Base-by-base conservation (phyloP, 1,139 yeast species). In the Debaryomycetaceae sp. region DNA sequence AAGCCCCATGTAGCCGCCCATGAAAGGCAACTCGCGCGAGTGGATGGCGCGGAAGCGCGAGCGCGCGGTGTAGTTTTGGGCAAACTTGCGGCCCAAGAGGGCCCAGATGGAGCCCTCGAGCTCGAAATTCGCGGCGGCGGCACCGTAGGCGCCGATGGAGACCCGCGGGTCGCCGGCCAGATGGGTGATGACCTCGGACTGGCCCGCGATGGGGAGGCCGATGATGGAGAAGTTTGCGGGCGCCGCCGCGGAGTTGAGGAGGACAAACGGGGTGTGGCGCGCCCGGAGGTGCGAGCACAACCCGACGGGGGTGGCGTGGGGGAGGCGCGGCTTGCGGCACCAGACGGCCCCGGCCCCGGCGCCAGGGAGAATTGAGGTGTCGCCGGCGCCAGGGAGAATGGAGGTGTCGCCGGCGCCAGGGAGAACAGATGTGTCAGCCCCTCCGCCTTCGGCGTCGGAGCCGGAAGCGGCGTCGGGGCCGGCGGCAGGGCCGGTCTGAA, bases 161-260 rank as follows among this genome's bases (percentile, higher is more conserved):
- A 62, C 54, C 5, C 35, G 36, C 25, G 51, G 51, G 3, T 49
- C 52, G 35, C 68, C 72, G 1, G 73, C 63, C 2, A 86, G 83
- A 46, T 86, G 89, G 1, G 85, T 72, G 16, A 86, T 64, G 2
- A 79, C 73, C 13, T 67, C 67, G 2, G 93, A 78, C 19, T 54
- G 49, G 1, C 60, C 62, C 1, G 43, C 42, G 10, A 68, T 69
- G 0, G 93, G 86, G 1, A 86, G 45, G 0, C 95, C 96, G 34
- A 91, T 72, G 8, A 91, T 78, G 0, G 95, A 78, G 91, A 94
- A 86, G 37, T 78, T 70, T 0, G 97, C 96, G 0, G 95, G 95
- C 9, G 58, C 48, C 0, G 88, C 69, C 0, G 93, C 91, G 1
- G 94, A 83, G 45, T 84, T 82, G 24, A 85, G 62, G 9, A 84